phyloP scores from a whole-genome alignment of 108 stramenopile species.

The Skeletonema potamos region DNA sequence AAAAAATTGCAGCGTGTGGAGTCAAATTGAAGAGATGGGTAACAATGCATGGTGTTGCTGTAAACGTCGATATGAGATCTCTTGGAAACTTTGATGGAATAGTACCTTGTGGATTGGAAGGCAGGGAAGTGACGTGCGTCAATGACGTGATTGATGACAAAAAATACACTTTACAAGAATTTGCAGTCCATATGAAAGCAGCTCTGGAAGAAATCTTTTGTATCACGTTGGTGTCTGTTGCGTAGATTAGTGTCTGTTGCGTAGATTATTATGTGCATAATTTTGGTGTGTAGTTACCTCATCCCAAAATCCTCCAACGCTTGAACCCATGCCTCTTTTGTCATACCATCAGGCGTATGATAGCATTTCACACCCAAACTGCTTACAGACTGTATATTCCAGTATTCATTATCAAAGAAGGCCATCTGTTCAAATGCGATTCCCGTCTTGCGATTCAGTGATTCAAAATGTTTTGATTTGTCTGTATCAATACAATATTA shows the following conservation, averaged over 20 bases:
- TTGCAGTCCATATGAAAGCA: constrained; percentile 50
- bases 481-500: too few relatives aligned
- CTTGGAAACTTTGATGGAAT: constrained; percentile 74
- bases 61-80: constrained; percentile 80
- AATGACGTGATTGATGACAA: constrained; percentile 50
- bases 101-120: constrained; percentile 84
- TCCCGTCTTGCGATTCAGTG: constrained; percentile 58
- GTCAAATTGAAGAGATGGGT: constrained; percentile 91
- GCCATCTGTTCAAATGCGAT: constrained; percentile 79
- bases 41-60: constrained; percentile 96
- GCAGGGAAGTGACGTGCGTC: constrained; percentile 72
- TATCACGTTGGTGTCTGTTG: constrained; percentile 16
- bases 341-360: constrained; percentile 80
- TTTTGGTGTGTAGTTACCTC: not conserved
- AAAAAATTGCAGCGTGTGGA: constrained; percentile 93
- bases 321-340: constrained; percentile 55
- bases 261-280: not conserved
- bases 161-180: constrained; percentile 56
- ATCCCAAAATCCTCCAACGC: constrained; percentile 56
- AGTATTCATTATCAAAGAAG: constrained; percentile 89
- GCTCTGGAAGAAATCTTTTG: constrained; percentile 64
- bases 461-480: constrained; percentile 67
- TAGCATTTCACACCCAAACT: constrained; percentile 72
- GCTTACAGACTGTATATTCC: constrained; percentile 68
- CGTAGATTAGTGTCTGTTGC: not conserved